Evolutionary conservation across 169 alveolate species (phyloP).

Genomic region (Plasmodium vinckei): DNA sequence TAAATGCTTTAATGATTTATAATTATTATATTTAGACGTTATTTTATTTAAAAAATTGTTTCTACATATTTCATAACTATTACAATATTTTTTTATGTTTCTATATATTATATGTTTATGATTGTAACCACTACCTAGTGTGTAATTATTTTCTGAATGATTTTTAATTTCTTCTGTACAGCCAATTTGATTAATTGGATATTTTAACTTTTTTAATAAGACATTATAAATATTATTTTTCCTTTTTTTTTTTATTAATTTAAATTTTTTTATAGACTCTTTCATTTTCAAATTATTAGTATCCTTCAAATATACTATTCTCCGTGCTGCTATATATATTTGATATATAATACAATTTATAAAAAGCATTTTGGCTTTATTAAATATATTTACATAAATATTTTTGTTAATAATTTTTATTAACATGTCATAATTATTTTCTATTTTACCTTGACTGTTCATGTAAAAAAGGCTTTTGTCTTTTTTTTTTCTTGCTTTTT

Average conservation of each 20-base stretch:
- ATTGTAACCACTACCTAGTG: no score
- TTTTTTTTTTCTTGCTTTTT: constrained; percentile 1
- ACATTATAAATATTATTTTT: constrained; percentile 1
- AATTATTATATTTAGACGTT: not conserved
- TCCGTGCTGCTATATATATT: constrained; percentile 18
- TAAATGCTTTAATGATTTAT: constrained; percentile 6
- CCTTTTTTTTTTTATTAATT: constrained; percentile 6
- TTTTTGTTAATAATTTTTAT: constrained; percentile 10
- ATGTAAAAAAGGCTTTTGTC: not conserved
- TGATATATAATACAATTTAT: constrained; percentile 30
- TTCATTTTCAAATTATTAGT: not conserved
- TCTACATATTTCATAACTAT: not conserved
- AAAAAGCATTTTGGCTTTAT: constrained; percentile 30
- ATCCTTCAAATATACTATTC: constrained; percentile 12
- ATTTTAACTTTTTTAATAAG: constrained; percentile 1
- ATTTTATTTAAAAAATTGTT: constrained; percentile 6
- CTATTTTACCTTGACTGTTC: not conserved
- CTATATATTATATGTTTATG: not conserved
- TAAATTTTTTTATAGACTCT: constrained; percentile 2
- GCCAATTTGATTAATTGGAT: not conserved
- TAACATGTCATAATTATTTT: constrained; percentile 6
- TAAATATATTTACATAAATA: constrained; percentile 18
- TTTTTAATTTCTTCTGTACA: not conserved
- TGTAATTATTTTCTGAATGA: not conserved
- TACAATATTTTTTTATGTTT: not conserved